Base-by-base conservation (phyloP, 2,329 filamentous ascomycete species). In the Graphilbum sp. region DNA sequence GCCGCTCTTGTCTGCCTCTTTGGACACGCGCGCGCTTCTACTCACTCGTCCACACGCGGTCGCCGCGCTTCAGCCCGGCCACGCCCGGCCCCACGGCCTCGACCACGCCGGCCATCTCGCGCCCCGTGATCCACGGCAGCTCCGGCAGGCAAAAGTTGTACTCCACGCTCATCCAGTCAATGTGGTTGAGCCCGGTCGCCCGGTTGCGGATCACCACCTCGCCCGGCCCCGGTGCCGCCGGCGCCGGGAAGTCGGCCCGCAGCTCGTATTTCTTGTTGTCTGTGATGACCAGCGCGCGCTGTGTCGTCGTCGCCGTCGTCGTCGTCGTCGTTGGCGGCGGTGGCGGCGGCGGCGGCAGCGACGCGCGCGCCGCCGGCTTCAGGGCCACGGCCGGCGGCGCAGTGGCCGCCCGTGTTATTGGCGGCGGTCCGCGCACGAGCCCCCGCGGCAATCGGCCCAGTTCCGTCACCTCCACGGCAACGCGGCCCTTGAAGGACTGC, bases 141-240 rank as follows among this genome's bases (percentile, higher is more conserved):
- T 49, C 46, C 1, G 59, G 59, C 27, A 63, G 46, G 40, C 59
- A 61, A 44, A 60, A 62, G 35, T 58, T 57, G 42, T 56, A 61
- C 38, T 60, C 59, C 30, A 62, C 59, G 5, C 49, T 54, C 40
- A 59, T 58, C 54, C 51, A 63, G 41, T 57, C 54, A 17, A 61
- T 61, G 7, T 55, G 58, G 33, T 61, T 61, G 18, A 61, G 46
- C 2, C 57, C 57, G n/a, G 56, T 50, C 17, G 52, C 53, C 33
- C 50, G 47, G 34, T 49, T 52, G 32, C 47, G 48, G 42, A 60
- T 55, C 42, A 58, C 49, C 12, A 59, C 44, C 41, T 60, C 56
- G 18, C 15, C 13, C n/a, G n/a, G n/a, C n/a, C n/a, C n/a, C n/a
- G n/a, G n/a, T n/a, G n/a, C n/a, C n/a, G n/a, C n/a, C n/a, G 39